phyloP scores from a whole-genome alignment of 805 yeast species.

The Suhomyces sp. region DNA sequence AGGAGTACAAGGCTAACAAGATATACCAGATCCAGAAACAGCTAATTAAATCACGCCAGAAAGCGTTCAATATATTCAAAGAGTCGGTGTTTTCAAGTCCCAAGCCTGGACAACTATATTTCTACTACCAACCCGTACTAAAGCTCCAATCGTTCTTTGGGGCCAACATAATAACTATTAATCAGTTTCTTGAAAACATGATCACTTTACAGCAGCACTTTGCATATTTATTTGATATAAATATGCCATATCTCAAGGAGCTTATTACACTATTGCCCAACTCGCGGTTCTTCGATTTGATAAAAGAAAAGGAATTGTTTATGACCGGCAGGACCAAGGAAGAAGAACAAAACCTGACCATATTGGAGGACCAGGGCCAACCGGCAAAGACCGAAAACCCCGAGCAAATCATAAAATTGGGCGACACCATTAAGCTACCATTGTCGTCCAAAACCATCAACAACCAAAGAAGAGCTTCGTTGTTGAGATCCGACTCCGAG shows the following conservation, averaged over 20 bases:
- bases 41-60: conserved; percentile 19
- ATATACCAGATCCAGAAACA: conserved; percentile 24
- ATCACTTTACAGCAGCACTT: conserved; percentile 16
- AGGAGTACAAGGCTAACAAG: conserved; percentile 7
- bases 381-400: conserved; percentile 1
- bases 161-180: conserved; percentile 19
- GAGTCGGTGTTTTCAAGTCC: conserved; percentile 20
- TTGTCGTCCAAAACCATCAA: conserved; percentile 16
- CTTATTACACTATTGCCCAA: conserved; percentile 21
- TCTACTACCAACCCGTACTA: conserved; percentile 29
- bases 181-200: conserved; percentile 23
- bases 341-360: conserved; percentile 7
- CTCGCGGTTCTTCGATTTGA: conserved; percentile 24
- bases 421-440: conserved; percentile 21
- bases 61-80: conserved; percentile 23
- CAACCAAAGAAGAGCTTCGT: conserved; percentile 12
- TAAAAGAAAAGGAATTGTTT: conserved; percentile 31
- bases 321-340: conserved; percentile 18
- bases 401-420: conserved; percentile 31
- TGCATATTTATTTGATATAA: conserved; percentile 12
- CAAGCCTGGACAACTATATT: conserved; percentile 6
- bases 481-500: conserved; percentile 1
- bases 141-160: conserved; percentile 24
- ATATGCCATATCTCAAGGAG: conserved; percentile 18
- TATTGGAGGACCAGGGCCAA: conserved; percentile 2